phyloP scores from a whole-genome alignment of 805 yeast species.

The Candida patagonica region DNA sequence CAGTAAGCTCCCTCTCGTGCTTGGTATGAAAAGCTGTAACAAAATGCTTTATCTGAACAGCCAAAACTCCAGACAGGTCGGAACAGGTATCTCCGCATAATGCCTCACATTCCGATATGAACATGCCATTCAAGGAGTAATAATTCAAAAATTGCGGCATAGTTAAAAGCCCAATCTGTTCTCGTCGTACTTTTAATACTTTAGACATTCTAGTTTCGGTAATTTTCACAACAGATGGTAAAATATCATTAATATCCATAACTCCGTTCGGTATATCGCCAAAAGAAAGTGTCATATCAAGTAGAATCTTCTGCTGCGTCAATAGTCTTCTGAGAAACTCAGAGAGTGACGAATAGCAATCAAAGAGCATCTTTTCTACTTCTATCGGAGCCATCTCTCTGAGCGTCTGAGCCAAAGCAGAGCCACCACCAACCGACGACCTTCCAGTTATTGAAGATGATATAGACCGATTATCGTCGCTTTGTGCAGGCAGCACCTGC shows the following conservation, averaged over 20 bases:
- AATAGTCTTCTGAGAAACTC: conserved; percentile 69
- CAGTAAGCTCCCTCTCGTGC: conserved; percentile 38
- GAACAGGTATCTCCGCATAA: conserved; percentile 59
- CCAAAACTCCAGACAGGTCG: conserved; percentile 58
- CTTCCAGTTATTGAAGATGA: conserved; percentile 19
- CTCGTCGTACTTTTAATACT: conserved; percentile 67
- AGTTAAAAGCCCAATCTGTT: conserved; percentile 50
- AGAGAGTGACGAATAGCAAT: conserved; percentile 52
- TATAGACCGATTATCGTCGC: conserved; percentile 25
- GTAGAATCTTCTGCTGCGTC: conserved; percentile 65
- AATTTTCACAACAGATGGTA: conserved; percentile 57
- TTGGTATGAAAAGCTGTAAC: conserved; percentile 45
- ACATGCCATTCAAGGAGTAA: conserved; percentile 56
- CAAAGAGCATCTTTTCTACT: conserved; percentile 59
- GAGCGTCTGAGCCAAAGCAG: conserved; percentile 39
- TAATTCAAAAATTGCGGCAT: conserved; percentile 57
- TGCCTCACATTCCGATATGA: conserved; percentile 74
- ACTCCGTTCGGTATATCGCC: conserved; percentile 23
- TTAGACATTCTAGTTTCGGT: conserved; percentile 72
- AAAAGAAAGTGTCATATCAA: conserved; percentile 49
- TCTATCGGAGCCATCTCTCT: conserved; percentile 63
- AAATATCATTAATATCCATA: conserved; percentile 56
- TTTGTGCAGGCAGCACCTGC: conserved; percentile 42
- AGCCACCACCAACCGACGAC: conserved; percentile 29
- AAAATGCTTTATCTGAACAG: conserved; percentile 56